Percentiles rank a stretch among this genome's conserved stretches.
Conservation (phyloP, 257 asterid genomes). For the Solanum infundibuliforme region DNA sequence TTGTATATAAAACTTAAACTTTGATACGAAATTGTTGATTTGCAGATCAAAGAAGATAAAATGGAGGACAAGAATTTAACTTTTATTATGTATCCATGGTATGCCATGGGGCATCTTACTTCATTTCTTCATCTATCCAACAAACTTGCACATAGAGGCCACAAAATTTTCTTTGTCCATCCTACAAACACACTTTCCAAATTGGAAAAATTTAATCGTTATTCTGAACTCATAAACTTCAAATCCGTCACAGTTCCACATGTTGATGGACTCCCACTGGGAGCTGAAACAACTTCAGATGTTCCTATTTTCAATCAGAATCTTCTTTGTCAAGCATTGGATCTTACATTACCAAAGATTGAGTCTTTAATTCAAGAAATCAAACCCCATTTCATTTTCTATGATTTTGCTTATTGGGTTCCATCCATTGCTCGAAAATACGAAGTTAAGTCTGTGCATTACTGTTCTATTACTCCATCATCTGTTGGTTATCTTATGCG, state of each 20-base stretch:
- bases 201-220: slow-evolving; percentile 23
- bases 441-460: slow-evolving; percentile 17
- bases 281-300: slow-evolving; percentile 38
- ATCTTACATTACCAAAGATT: slow-evolving; percentile 13
- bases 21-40: background rate
- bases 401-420: slow-evolving; percentile 16
- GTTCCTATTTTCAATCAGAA: slow-evolving; percentile 26
- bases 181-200: slow-evolving; percentile 26
- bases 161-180: slow-evolving; percentile 27
- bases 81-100: slow-evolving; percentile 50
- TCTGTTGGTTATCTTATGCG: slow-evolving; percentile 27
- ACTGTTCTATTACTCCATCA: slow-evolving; percentile 26
- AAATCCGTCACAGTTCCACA: slow-evolving; percentile 22
- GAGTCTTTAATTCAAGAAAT: background rate
- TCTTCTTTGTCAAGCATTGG: slow-evolving; percentile 37
- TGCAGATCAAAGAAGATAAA: background rate
- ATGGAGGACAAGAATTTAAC: slow-evolving; percentile 8
- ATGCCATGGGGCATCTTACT: slow-evolving; percentile 54
- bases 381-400: slow-evolving; percentile 9
- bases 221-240: slow-evolving; percentile 21
- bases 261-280: slow-evolving; percentile 32
- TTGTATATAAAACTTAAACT: background rate
- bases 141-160: slow-evolving; percentile 42
- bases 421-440: slow-evolving; percentile 11
- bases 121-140: slow-evolving; percentile 44